Evolutionary conservation across 164 flowering plant genomes (phyloP), one percentile per base, ranked within the genome.

Genomic region (Vitis rotundifolia): DNA sequence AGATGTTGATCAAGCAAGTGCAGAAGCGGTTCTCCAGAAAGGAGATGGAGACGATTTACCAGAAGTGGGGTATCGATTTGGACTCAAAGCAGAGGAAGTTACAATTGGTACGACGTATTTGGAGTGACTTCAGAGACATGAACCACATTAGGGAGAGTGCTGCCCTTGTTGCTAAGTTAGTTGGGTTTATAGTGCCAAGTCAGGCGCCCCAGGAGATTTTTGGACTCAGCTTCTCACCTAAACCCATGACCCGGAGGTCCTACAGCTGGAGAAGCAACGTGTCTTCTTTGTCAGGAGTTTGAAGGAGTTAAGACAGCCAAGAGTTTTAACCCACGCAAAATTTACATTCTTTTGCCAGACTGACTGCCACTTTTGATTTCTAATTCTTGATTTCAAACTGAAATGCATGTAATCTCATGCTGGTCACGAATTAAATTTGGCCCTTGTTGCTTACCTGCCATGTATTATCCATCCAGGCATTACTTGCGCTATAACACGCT

Each of bases 111-210:
- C 64, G 57, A 7, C 47, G 47, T 2, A 44, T 89, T 18, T 89
- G 91, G 91, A 72, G 77, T 8, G 73, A 82, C 69, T 63, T 81
- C 15, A 74, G 70, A n/a, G 83, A 87, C 67, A 74, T 85, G 77
- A 77, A 77, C 6, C 90, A 87, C 56, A 49, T 83, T 6, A 71
- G 72, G 22, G 88, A 84, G 59, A 89, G 91, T 67, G 90, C 91
- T 9, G 72, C 67, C 2, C 71, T 87, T 18, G 84, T 89, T 1
- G 86, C 91, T 15, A 84, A 78, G 75, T 49, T 89, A 51, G 73
- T 73, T 2, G 90, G 88, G 16, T 52, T 81, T 9, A 58, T 49
- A 19, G 78, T 78, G 50, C 68, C 75, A 56, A 66, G 68, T 5
- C 70, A 77, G 37, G 77, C 77, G 7, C 85, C 81, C 0, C 86